Evolutionary conservation across 176 grass and related monocot species (phyloP).

Genomic region (Triticum urartu): DNA sequence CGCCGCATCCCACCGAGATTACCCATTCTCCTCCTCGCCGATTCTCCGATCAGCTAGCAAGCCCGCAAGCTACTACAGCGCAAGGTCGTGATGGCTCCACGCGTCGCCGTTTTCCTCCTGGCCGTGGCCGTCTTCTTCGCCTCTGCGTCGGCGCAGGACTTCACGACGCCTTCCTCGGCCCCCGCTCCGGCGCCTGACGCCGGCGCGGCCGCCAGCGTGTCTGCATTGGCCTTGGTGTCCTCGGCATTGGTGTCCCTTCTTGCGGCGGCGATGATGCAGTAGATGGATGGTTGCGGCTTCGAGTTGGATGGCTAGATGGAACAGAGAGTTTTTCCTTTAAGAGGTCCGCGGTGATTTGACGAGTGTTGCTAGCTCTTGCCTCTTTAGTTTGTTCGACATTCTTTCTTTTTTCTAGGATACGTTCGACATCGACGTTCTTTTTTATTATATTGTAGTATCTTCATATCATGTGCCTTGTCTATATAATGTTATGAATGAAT

Average conservation of each 20-base stretch:
- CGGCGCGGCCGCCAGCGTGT: conserved; percentile 5
- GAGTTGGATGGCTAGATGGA: neutral
- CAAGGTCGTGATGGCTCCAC: conserved; percentile 24
- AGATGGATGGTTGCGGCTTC: neutral
- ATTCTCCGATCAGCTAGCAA: too few species aligned
- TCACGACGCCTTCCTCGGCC: conserved; percentile 20
- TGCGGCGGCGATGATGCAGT: conserved; percentile 25
- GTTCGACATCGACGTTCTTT: too few species aligned
- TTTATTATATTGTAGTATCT: too few species aligned
- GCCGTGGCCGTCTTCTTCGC: neutral
- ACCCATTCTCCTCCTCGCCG: too few species aligned
- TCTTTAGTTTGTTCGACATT: conserved; percentile 1
- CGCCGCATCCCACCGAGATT: too few species aligned
- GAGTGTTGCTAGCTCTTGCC: neutral
- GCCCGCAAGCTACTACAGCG: neutral
- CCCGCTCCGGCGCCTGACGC: conserved; percentile 17
- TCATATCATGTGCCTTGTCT: too few species aligned
- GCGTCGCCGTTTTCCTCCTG: neutral
- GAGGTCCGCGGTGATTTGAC: neutral
- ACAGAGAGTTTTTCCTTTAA: neutral
- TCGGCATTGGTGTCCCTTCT: conserved; percentile 30
- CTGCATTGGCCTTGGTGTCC: neutral
- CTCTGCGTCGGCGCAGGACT: conserved; percentile 15
- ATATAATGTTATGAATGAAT: too few species aligned
- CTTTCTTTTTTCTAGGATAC: neutral